A percentile compares a stretch with the other conserved stretches of the same genome.
Conservation (phyloP, 1,284 basidiomycete genomes). For the Papiliotrema terrestris region DNA sequence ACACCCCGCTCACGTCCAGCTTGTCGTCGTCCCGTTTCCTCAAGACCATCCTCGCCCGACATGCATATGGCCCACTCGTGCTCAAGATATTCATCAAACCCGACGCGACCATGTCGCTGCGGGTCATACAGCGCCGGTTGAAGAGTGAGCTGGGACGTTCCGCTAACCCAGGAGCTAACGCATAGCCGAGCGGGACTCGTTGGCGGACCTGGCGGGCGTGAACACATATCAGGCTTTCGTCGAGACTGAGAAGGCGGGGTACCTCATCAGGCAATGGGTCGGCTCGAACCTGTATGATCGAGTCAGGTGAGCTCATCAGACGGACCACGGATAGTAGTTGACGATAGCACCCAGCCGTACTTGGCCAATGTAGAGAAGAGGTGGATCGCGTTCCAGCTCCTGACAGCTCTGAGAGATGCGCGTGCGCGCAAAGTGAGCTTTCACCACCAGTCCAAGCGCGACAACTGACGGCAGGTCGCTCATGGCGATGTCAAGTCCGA, state of each 20-base stretch:
- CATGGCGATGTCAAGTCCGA: constrained; percentile 99
- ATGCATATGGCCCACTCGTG: constrained; percentile 66
- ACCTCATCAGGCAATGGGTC: constrained; percentile 91
- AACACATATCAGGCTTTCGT: constrained; percentile 87
- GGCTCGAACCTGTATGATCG: constrained; percentile 94
- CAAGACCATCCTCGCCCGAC: constrained; percentile 79
- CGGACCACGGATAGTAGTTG: neutral
- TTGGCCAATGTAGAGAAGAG: constrained; percentile 89
- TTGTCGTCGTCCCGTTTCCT: constrained; percentile 79
- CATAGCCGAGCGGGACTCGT: constrained; percentile 74
- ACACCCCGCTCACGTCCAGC: constrained; percentile 55
- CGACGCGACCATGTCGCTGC: constrained; percentile 65
- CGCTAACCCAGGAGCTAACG: neutral
- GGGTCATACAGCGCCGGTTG: constrained; percentile 64
- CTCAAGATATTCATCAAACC: constrained; percentile 81
- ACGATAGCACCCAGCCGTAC: constrained; percentile 85
- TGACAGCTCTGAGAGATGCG: constrained; percentile 79
- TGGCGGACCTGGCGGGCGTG: constrained; percentile 81
- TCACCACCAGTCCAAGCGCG: neutral
- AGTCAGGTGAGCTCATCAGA: constrained; percentile 71
- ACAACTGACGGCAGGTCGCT: constrained; percentile 64
- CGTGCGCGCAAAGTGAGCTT: constrained; percentile 60
- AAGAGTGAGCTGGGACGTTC: constrained; percentile 55
- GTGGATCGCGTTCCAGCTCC: constrained; percentile 94
- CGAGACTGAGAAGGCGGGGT: constrained; percentile 95